Evolutionary conservation across 768 basidiomycete species (phyloP).

Genomic region (Leucogyrophana mollusca): DNA sequence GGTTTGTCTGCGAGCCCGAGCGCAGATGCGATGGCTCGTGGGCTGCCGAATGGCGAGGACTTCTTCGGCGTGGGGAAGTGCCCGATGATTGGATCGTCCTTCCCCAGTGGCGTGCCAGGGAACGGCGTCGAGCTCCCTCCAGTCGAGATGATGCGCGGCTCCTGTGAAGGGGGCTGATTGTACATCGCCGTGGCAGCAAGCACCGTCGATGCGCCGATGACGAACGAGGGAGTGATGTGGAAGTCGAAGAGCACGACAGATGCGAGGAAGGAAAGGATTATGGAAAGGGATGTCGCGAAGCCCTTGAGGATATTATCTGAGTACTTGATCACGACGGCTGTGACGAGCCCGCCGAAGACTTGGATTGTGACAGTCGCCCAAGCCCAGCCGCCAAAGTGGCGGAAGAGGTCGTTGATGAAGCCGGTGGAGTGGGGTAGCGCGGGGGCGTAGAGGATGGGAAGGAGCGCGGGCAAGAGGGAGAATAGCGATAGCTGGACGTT

Average conservation of each 20-base stretch:
- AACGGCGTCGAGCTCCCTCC: conserved; percentile 33
- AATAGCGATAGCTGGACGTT: conserved; percentile 89
- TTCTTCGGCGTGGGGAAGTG: conserved; percentile 47
- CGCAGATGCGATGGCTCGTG: conserved; percentile 48
- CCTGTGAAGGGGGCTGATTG: conserved; percentile 64
- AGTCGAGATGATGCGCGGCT: conserved; percentile 31
- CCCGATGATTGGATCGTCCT: conserved; percentile 59
- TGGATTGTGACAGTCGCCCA: conserved; percentile 91
- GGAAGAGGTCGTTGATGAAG: conserved; percentile 63
- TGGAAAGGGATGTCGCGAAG: conserved; percentile 94
- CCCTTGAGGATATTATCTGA: conserved; percentile 95
- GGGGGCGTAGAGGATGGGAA: conserved; percentile 68
- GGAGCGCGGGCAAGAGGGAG: conserved; percentile 84
- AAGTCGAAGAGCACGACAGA: conserved; percentile 92
- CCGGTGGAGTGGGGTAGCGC: conserved; percentile 41
- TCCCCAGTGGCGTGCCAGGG: conserved; percentile 43
- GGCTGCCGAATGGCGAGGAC: conserved; percentile 49
- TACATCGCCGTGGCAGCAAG: conserved; percentile 92
- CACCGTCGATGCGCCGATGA: conserved; percentile 84
- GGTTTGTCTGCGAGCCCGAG: conserved; percentile 39
- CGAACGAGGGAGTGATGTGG: conserved; percentile 80
- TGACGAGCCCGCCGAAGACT: conserved; percentile 90
- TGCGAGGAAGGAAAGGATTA: conserved; percentile 93
- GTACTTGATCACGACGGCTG: conserved; percentile 96
- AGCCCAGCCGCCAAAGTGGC: conserved; percentile 91